phyloP scores from a whole-genome alignment of 257 asterid species.

The Nicotiana attenuata region DNA sequence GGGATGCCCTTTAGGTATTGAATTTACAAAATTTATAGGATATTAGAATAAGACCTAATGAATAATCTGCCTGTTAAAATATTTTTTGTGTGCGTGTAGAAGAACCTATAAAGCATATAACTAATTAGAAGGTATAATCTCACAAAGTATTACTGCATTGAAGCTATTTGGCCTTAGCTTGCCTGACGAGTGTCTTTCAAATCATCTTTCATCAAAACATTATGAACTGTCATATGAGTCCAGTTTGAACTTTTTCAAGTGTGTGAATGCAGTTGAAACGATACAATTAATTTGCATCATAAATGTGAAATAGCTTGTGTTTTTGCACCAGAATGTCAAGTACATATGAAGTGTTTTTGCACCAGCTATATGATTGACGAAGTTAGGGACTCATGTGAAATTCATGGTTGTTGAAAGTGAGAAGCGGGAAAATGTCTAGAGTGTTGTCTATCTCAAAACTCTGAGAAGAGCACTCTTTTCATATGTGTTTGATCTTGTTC shows the following conservation, averaged over 20 bases:
- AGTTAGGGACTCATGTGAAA: not conserved
- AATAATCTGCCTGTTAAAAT: not conserved
- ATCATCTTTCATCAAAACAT: not conserved
- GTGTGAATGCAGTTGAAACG: not conserved
- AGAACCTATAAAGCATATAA: not conserved
- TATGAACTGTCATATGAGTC: not conserved
- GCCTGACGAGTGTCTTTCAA: not conserved
- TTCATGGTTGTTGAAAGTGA: constrained; percentile 1
- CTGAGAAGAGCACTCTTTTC: not conserved
- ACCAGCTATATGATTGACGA: not conserved
- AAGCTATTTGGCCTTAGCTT: not conserved
- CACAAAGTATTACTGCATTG: not conserved
- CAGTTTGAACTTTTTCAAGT: not conserved
- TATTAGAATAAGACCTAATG: not conserved
- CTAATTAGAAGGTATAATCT: not conserved
- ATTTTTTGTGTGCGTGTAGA: not conserved
- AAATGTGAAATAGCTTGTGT: not conserved
- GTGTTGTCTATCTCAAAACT: not conserved
- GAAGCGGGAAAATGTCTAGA: not conserved
- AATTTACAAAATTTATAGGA: not conserved
- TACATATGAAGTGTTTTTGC: not conserved
- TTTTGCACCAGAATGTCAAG: not conserved
- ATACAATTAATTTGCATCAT: not conserved
- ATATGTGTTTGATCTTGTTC: not conserved
- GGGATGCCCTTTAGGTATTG: not conserved